Conservation (phyloP, 208 protist species). For the Leishmania martiniquensis region DNA sequence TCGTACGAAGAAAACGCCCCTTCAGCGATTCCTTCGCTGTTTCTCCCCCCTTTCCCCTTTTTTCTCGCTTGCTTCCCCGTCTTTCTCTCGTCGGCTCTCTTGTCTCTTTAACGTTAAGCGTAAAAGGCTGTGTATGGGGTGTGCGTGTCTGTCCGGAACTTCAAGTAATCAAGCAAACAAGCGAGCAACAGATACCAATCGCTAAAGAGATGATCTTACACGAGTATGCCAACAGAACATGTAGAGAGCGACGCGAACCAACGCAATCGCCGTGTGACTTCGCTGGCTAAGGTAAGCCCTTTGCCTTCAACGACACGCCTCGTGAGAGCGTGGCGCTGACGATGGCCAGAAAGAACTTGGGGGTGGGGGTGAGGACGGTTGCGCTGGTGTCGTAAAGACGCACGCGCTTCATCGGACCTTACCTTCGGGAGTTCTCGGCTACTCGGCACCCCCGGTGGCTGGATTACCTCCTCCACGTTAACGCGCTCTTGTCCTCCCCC, state of each 20-base stretch:
- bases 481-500: background rate
- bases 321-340: background rate
- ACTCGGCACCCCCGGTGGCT: background rate
- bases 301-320: background rate
- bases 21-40: background rate
- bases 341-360: background rate
- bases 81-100: background rate
- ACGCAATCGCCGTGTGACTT: background rate
- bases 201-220: background rate
- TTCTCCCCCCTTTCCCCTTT: background rate
- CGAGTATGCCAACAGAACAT: background rate
- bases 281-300: background rate
- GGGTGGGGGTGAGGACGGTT: background rate
- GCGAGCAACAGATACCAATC: background rate
- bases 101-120: background rate
- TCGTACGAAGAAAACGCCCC: background rate
- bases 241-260: background rate
- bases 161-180: background rate
- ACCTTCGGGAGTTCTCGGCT: background rate
- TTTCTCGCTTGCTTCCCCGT: background rate
- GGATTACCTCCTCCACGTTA: background rate
- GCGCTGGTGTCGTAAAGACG: background rate
- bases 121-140: background rate
- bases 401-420: background rate
- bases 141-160: background rate